Base-by-base conservation (phyloP, 768 basidiomycete species). In the Boletus sensibilis region DNA sequence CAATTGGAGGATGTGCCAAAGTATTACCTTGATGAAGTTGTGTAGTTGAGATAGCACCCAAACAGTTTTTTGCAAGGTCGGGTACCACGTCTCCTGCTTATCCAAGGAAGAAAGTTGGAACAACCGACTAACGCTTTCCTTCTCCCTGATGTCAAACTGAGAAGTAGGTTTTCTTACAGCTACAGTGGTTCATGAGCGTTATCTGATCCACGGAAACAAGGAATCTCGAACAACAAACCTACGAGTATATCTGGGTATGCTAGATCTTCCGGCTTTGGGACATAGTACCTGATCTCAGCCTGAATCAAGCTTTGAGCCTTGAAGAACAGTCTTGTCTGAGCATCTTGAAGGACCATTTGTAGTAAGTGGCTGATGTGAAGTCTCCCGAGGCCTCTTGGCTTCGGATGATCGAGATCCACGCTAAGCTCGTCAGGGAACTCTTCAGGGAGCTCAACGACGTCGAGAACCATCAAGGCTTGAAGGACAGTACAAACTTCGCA, bases 401-500 rank as follows among this genome's bases (percentile, higher is more conserved):
- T 68, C 23, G 64, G 63, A 38, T 68, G 63, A 40, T 79, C 76
- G 18, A 79, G 61, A 53, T 80, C 75, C 16, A 77, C 55, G 3
- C 66, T 73, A 7, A 82, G 74, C 20, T 59, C 64, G 20, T 70
- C 74, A 12, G 53, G 41, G 34, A 59, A 56, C 9, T 73, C 72
- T 10, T 71, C 70, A 44, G 66, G 60, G 37, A 75, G 55, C 11
- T 74, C 72, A 0, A 82, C 76, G 18, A 90, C 78, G 66, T 96
- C 94, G 29, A 94, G 84, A 4, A 98, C 90, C 93, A 98, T 98
- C 40, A 98, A 79, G 0, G 95, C 96, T 68, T 95, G 92, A 3
- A 99, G 79, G 20, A 99, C 92, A 0, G 93, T 98, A 77, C 96
- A 99, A 25, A 98, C 92, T 69, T 95, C 91, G 68, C 94, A 95